phyloP scores from a whole-genome alignment of 768 basidiomycete species.

The Rhizopogon salebrosus region DNA sequence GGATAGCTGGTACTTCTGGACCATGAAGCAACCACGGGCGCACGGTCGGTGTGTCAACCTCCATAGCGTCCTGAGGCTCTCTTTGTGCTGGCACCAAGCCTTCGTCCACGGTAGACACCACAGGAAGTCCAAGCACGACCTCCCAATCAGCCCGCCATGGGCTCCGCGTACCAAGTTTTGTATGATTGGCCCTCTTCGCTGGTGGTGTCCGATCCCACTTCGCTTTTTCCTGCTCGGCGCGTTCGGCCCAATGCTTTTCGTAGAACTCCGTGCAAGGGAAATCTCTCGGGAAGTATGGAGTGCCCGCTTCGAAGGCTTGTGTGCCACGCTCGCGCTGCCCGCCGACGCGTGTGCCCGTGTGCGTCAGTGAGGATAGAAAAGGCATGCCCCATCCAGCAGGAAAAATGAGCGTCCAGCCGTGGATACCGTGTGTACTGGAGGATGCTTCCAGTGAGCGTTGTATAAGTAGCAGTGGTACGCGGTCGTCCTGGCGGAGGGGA shows the following conservation, averaged over 20 bases:
- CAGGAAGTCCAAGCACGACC: constrained; percentile 51
- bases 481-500: constrained; percentile 70
- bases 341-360: constrained; percentile 79
- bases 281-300: constrained; percentile 75
- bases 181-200: constrained; percentile 77
- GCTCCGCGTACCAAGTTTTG: constrained; percentile 55
- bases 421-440: constrained; percentile 39
- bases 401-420: constrained; percentile 86
- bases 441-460: constrained; percentile 64
- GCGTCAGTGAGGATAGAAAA: constrained; percentile 76
- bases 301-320: constrained; percentile 79
- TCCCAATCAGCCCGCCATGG: constrained; percentile 81
- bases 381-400: constrained; percentile 91
- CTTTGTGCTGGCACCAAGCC: constrained; percentile 56
- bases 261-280: constrained; percentile 60
- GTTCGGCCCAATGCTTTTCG: constrained; percentile 39
- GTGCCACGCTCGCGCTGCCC: constrained; percentile 81
- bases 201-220: constrained; percentile 81
- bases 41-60: not conserved
- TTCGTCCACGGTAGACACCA: constrained; percentile 12
- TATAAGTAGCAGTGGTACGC: constrained; percentile 78
- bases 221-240: constrained; percentile 48
- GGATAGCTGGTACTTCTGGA: constrained; percentile 37
- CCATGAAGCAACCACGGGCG: constrained; percentile 73
- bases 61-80: constrained; percentile 25